These are phyloP conservation scores for Sclerotinia subarctica DNA, from an alignment of 2,329 filamentous ascomycete species.

Conservation along the genomic window DNA sequence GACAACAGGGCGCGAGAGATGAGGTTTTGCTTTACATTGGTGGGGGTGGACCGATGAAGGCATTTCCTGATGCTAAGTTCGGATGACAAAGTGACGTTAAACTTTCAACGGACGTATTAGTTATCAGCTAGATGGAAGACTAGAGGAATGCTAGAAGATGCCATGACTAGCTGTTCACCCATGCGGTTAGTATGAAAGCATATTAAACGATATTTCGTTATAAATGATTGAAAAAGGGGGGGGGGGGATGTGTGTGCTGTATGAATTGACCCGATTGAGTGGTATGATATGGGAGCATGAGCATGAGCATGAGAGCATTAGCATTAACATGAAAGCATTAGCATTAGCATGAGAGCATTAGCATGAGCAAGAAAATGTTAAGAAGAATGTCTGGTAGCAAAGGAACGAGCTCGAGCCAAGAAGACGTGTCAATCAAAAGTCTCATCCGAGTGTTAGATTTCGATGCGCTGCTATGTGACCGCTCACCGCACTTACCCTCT, in stretches of 20 bases:
- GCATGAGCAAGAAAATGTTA: neutral
- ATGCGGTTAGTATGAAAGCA: neutral
- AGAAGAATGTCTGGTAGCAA: neutral
- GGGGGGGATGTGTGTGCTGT: neutral
- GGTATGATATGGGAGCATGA: slow-evolving; percentile 10
- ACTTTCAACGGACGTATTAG: slow-evolving; percentile 1
- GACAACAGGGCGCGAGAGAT: slow-evolving; percentile 3
- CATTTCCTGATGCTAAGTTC: slow-evolving; percentile 8
- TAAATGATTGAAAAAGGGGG: neutral
- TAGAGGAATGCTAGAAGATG: neutral
- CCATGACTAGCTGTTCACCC: slow-evolving; percentile 5
- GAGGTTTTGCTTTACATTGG: neutral
- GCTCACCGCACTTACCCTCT: slow-evolving; percentile 15
- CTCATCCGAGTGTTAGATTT: slow-evolving; percentile 1
- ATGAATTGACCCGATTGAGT: slow-evolving; percentile 5
- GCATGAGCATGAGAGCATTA: neutral
- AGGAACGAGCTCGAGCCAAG: slow-evolving; percentile 11
- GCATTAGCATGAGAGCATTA: neutral
- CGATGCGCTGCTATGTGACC: slow-evolving; percentile 15
- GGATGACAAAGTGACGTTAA: neutral
- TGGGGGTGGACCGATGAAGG: slow-evolving; percentile 17
- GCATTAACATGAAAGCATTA: neutral
- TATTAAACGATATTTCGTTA: neutral
- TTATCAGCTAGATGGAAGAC: neutral
- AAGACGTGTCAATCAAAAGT: slow-evolving; percentile 10